Base-by-base conservation (phyloP, 306 rosid genomes). In the Prunus salicina region DNA sequence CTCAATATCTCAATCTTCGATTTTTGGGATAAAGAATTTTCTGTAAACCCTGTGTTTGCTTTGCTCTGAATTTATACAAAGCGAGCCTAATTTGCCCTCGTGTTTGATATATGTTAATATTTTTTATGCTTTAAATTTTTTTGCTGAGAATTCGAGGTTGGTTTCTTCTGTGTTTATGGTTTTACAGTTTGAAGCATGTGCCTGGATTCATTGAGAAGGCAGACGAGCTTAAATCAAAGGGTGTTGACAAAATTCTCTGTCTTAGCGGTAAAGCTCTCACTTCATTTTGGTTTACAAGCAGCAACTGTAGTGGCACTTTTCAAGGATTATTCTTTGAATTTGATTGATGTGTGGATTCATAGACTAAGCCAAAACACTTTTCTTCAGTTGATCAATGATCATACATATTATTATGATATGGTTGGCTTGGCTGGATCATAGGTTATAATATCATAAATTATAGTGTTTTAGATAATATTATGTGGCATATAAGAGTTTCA, bases 121-220 rank as follows among this genome's bases (percentile, higher is more conserved):
- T 16, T 56, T 56, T 9, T 20, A 56, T n/a, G 27, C n/a, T 56
- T 9, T 1, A 10, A 20, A 11, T 8, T 58, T 60, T 12, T 60
- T 60, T 12, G 32, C 64, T 60, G 32, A 22, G 22, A 28, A 62
- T 28, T 62, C 28, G 68, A n/a, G 13, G n/a, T 50, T 7, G 25
- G 20, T 15, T 61, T 22, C 65, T 15, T 73, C 0, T 18, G 18
- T 63, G 12, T 47, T 13, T 12, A 3, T 28, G 28, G 56, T 63
- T 46, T 25, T 28, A 64, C 88, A 89, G 98, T 83, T 38, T 83
- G 88, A 91, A 93, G 90, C 98, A 93, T 79, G 92, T 91, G 2
- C 97, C 97, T 4, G 92, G 98, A 32, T 93, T 87, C 80, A 67
- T 93, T 78, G 96, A 93, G 83, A 93, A 79, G 79, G 84, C 88